Evolutionary conservation across 78 protist species (phyloP), one percentile per base, ranked within the genome.

Genomic region (Dictyostelium intermedium): DNA sequence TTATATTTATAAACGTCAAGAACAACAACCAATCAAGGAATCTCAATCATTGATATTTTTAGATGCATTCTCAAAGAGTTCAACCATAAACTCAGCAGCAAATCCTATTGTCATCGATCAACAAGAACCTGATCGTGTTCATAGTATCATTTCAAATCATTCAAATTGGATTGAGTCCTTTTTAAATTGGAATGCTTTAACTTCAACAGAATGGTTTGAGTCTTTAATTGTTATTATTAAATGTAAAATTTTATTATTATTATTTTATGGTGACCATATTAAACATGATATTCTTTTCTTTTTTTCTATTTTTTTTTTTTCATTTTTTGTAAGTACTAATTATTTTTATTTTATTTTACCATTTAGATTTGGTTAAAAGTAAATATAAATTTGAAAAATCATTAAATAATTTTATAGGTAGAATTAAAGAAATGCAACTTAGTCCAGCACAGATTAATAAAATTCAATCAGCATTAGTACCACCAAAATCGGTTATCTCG

Each of bases 101-200:
- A 50, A 20, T 5, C 37, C 76, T 4, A 82, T 35, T 34, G 27
- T 60, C 0, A 18, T 50, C 1, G 66, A 23, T 27, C 79, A 83
- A 32, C 79, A 83, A 32, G 86, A 82, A 47, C n/a, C 37, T 9
- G 23, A 25, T 66, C 32, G 39, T 50, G 27, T n/a, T 23, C 20
- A 37, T 3, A 35, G 50, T 53, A 86, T 86, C 20, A 53, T 86
- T 27, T 34, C 53, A 11, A 77, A 74, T 77, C 66, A 77, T 14
- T 32, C 34, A 18, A 72, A 5, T 37, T 86, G 92, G 92, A 41
- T 74, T 18, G 47, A 77, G 34, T n/a, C 27, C 1, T 77, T 86
- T 18, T 39, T 86, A 5, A 11, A 18, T 50, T 85, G 91, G 91
- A 47, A 47, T 61, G 34, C 43, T 16, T 27, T 72, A 27, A 34